phyloP scores from a whole-genome alignment of 2,329 filamentous ascomycete species.

The Arthroderma sp. region DNA sequence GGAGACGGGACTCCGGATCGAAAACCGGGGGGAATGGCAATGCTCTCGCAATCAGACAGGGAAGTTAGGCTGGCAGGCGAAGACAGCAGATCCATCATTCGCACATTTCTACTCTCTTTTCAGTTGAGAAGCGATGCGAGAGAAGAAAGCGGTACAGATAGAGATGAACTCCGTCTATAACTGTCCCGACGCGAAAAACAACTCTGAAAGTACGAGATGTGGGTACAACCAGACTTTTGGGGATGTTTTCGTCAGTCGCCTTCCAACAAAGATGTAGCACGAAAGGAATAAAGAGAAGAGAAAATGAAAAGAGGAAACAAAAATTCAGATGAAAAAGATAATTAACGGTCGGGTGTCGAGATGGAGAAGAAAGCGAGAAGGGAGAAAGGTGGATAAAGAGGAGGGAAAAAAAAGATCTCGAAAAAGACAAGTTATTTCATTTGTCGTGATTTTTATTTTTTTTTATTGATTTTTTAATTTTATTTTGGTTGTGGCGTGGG shows the following conservation, averaged over 20 bases:
- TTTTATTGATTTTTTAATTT: neutral
- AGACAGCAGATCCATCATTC: constrained; percentile 1
- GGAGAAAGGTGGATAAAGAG: constrained; percentile 4
- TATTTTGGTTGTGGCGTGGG: too few species aligned
- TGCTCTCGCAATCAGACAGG: constrained; percentile 8
- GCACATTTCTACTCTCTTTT: neutral
- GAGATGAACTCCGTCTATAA: neutral
- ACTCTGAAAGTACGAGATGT: too few species aligned
- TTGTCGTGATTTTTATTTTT: too few species aligned
- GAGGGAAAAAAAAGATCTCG: constrained; percentile 8
- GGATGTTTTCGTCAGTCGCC: too few species aligned
- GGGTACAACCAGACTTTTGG: too few species aligned
- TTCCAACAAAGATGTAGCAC: too few species aligned
- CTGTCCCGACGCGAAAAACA: too few species aligned
- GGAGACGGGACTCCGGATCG: neutral
- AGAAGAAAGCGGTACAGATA: neutral
- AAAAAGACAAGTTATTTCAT: constrained; percentile 5
- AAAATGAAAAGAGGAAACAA: constrained; percentile 5
- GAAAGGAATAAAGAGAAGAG: constrained; percentile 12
- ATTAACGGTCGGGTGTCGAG: constrained; percentile 2
- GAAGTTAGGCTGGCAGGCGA: constrained; percentile 5
- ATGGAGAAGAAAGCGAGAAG: constrained; percentile 7
- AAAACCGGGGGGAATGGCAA: constrained; percentile 7
- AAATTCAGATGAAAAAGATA: constrained; percentile 5
- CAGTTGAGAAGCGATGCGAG: too few species aligned